Evolutionary conservation across 257 asterid genomes (phyloP).

Genomic region (Solanum okadae): DNA sequence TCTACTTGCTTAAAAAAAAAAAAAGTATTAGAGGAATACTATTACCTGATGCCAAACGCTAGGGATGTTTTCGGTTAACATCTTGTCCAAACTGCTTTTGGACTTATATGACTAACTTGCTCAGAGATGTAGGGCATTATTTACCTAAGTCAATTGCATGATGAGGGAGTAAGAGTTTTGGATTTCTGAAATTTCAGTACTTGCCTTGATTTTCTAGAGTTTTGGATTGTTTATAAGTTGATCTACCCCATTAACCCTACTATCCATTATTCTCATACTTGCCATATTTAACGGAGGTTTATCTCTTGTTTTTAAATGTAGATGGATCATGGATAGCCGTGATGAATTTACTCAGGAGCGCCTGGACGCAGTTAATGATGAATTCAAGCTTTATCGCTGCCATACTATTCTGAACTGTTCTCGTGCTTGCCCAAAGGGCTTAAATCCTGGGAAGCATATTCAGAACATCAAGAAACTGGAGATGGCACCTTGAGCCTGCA

Average conservation of each 20-base stretch:
- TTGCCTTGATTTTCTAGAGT: background rate
- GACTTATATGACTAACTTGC: background rate
- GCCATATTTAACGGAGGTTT: background rate
- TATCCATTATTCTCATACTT: background rate
- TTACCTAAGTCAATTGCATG: background rate
- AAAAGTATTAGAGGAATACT: background rate
- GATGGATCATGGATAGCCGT: conserved; percentile 99
- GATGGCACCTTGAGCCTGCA: conserved; percentile 7
- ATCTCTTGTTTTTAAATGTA: conserved; percentile 17
- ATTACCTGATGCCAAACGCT: background rate
- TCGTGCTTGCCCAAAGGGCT: conserved; percentile 93
- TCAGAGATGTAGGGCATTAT: background rate
- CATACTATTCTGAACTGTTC: conserved; percentile 93
- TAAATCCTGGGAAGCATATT: conserved; percentile 85
- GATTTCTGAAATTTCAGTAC: background rate
- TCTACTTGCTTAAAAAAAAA: no score
- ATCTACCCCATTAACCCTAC: no score
- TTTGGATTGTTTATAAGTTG: no score
- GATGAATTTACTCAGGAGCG: conserved; percentile 92
- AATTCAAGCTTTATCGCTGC: conserved; percentile 87
- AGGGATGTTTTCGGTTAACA: background rate
- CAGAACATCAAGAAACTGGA: conserved; percentile 89
- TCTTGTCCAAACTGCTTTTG: background rate
- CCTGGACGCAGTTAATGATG: conserved; percentile 70
- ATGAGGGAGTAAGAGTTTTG: background rate